Conservation (phyloP, 371 early-diverging fungal genomes). For the Racocetra persica region DNA sequence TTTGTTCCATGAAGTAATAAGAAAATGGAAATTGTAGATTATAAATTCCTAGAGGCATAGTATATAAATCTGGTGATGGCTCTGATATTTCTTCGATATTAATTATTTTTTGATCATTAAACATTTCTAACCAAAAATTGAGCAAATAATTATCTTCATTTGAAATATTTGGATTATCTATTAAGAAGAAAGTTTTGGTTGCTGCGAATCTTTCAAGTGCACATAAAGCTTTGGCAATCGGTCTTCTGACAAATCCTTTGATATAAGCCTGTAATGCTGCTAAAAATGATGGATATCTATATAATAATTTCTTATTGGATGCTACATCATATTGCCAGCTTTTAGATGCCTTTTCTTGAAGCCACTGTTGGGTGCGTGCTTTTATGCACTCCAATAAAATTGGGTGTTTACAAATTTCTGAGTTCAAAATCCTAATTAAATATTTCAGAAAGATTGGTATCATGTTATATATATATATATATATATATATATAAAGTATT, state of each 20-base stretch:
- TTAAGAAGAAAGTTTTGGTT: constrained; percentile 4
- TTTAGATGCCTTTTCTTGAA: constrained; percentile 7
- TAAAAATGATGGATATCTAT: constrained; percentile 38
- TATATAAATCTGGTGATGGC: constrained; percentile 37
- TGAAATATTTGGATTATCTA: background rate
- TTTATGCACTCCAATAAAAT: constrained; percentile 22
- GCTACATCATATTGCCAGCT: constrained; percentile 43
- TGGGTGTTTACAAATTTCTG: constrained; percentile 15
- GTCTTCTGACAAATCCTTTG: constrained; percentile 12
- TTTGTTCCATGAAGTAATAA: constrained; percentile 38
- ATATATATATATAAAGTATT: background rate
- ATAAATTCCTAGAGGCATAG: background rate
- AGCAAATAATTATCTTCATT: background rate
- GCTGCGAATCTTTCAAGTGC: constrained; percentile 35
- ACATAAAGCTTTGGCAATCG: constrained; percentile 30
- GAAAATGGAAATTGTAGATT: constrained; percentile 41
- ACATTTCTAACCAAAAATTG: constrained; percentile 21
- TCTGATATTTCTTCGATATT: constrained; percentile 7
- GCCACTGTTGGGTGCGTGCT: background rate
- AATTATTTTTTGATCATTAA: constrained; percentile 17
- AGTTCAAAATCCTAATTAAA: constrained; percentile 7
- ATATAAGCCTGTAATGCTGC: constrained; percentile 29
- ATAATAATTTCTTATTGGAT: constrained; percentile 34
- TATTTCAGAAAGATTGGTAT: background rate
- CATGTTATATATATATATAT: background rate